Conservation (phyloP, 164 flowering plant genomes). For the Vitis rupestris region DNA sequence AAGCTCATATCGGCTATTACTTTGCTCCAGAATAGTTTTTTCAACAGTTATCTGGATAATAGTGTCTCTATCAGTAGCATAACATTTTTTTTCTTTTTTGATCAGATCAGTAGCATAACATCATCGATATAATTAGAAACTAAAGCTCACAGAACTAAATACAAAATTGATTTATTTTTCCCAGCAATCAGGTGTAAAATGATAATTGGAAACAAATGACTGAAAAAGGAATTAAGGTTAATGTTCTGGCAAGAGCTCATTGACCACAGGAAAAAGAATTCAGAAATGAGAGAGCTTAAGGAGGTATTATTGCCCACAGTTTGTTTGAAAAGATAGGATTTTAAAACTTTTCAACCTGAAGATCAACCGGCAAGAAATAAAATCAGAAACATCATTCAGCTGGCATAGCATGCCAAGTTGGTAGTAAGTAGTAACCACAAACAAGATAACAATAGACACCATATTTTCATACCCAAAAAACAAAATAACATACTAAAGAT, state of each 20-base stretch:
- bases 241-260: neutral
- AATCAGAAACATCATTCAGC: neutral
- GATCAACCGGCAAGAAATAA: neutral
- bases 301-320: neutral
- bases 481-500: too few relatives aligned
- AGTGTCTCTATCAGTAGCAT: neutral
- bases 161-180: neutral
- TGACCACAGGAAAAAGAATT: neutral
- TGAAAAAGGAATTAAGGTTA: neutral
- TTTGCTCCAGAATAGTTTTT: constrained; percentile 84
- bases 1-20: constrained; percentile 86
- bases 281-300: neutral
- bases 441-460: too few relatives aligned
- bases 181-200: neutral
- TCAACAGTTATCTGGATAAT: constrained; percentile 79
- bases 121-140: neutral
- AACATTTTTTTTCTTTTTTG: neutral
- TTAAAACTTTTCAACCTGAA: neutral
- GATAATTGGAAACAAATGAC: neutral
- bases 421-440: neutral
- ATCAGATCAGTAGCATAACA: neutral
- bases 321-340: neutral
- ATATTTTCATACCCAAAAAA: too few relatives aligned
- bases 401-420: neutral
- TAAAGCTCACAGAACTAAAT: neutral